Conservation (phyloP, 2,329 filamentous ascomycete genomes). For the Stenocarpella maydis region DNA sequence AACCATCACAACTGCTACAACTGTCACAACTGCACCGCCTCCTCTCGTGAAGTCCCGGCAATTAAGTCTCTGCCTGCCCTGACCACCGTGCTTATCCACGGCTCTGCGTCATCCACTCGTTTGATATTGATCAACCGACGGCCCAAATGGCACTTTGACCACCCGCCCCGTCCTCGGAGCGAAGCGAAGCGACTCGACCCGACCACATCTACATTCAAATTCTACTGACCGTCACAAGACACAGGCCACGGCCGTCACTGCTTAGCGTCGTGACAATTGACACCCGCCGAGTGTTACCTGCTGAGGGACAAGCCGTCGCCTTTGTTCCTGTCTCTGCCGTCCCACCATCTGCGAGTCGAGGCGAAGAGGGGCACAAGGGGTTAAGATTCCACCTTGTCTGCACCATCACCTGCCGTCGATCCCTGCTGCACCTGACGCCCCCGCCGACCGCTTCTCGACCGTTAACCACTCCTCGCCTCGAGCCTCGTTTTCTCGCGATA, state of each 20-base stretch:
- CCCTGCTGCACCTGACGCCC: background rate
- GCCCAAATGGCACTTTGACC: slow-evolving; percentile 10
- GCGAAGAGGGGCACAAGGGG: slow-evolving; percentile 13
- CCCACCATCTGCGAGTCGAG: background rate
- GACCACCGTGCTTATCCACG: slow-evolving; percentile 2
- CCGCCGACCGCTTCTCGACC: background rate
- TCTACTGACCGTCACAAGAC: background rate
- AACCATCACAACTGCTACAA: background rate
- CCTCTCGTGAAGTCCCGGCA: background rate
- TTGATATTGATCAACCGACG: slow-evolving; percentile 23
- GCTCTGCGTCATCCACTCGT: slow-evolving; percentile 30
- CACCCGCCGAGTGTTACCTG: background rate
- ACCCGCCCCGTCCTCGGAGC: background rate
- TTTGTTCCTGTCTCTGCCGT: slow-evolving; percentile 5
- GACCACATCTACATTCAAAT: background rate
- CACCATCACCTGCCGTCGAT: background rate
- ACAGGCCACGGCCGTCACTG: background rate
- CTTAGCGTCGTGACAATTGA: background rate
- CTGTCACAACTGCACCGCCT: background rate
- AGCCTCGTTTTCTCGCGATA: background rate
- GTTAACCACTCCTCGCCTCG: background rate
- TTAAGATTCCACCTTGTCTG: slow-evolving; percentile 9
- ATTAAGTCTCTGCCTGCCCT: background rate
- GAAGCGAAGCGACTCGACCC: slow-evolving; percentile 15
- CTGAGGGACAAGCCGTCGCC: slow-evolving; percentile 5